Evolutionary conservation across 2,329 filamentous ascomycete species (phyloP), one percentile per base, ranked within the genome.

Genomic region (Ophiosphaerella narmari): DNA sequence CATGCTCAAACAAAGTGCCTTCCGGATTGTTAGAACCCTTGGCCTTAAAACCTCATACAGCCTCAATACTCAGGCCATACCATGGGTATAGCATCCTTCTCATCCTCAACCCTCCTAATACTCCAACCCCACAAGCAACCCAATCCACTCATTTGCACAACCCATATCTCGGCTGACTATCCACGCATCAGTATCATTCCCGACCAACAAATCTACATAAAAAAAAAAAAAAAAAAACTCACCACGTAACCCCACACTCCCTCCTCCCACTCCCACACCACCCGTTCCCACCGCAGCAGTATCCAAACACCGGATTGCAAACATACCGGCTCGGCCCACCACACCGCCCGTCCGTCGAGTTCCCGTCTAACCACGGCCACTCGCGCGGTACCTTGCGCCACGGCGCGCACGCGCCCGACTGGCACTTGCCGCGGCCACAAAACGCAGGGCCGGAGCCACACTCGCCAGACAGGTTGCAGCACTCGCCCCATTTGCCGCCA

Each of bases 401-500:
- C 18, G 3, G 18, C 18, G 18, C 18, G 18, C 6, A 29, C 7
- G 7, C 42, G 2, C 49, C 49, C 18, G 35, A 48, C 29, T 35
- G 49, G 35, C 49, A 52, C 6, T 52, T 52, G 8, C 43, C 49
- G 4, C 26, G 14, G 31, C 43, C 43, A 26, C 49, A 52, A 31
- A 52, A 52, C 14, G 29, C 32, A n/a, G 24, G 16, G 33, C 49
- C 49, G 18, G 18, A 33, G 18, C 49, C 49, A 39, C 49, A 52
- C 8, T n/a, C 31, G n/a, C 34, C 34, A 12, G 23, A 14, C 4
- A 13, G 39, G 34, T 44, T 42, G 35, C 46, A 50, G 35, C 42
- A 54, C 31, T 9, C 12, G 11, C 47, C 46, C 51, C 51, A 50
- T 44, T 54, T 54, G 5, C 51, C 50, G 13, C 40, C 46, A 33